Evolutionary conservation across 441 rosid species (phyloP).

Genomic region (Erodium trifolium): DNA sequence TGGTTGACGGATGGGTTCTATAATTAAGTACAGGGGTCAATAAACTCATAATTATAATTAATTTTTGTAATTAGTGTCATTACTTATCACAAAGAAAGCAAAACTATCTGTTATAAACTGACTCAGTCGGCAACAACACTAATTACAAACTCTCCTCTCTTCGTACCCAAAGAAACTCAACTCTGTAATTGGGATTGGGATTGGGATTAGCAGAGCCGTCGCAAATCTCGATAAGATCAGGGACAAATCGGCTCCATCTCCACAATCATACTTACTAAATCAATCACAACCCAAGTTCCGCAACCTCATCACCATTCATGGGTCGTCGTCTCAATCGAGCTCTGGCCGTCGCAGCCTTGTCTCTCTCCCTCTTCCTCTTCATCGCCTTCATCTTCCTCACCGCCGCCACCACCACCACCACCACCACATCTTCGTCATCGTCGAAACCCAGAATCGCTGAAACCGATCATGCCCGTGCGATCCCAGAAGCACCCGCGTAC

Average conservation of each 20-base stretch:
- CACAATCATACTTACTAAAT: too few relatives aligned
- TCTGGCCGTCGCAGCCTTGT: background rate
- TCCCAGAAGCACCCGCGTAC: constrained; percentile 9
- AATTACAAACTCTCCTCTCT: background rate
- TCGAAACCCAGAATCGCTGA: background rate
- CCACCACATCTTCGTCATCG: background rate
- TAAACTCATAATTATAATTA: too few relatives aligned
- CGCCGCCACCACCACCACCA: background rate
- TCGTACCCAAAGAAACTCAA: too few relatives aligned
- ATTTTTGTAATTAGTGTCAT: background rate
- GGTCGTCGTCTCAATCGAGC: background rate
- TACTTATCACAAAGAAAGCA: too few relatives aligned
- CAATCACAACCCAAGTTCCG: too few relatives aligned
- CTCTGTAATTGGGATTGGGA: too few relatives aligned
- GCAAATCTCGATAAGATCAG: background rate
- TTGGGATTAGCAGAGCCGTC: background rate
- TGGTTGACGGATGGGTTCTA: background rate
- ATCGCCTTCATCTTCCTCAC: background rate
- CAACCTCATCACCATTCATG: background rate
- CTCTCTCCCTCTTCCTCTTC: constrained; percentile 6
- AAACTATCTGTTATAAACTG: too few relatives aligned
- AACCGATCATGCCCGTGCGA: too few relatives aligned
- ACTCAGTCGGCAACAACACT: background rate
- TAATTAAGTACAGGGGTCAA: background rate
- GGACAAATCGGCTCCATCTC: too few relatives aligned